Evolutionary conservation across 2,329 filamentous ascomycete genomes (phyloP).

Genomic region (Cadophora sp.): DNA sequence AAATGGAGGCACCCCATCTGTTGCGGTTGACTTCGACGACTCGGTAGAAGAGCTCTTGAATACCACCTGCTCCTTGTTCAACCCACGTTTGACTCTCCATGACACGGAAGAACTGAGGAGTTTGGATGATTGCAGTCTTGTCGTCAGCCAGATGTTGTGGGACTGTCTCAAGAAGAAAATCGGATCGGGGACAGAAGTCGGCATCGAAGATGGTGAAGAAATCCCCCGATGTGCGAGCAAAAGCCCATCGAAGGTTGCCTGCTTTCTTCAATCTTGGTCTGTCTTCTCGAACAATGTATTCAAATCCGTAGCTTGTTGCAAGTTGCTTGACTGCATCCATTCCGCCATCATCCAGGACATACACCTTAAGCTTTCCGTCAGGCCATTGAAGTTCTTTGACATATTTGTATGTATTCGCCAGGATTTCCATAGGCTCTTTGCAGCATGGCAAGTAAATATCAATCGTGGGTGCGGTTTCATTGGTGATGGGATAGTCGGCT

Average conservation of each 20-base stretch:
- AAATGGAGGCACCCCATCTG: slow-evolving; percentile 24
- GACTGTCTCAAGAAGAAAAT: slow-evolving; percentile 20
- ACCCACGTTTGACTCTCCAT: slow-evolving; percentile 22
- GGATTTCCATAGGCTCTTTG: slow-evolving; percentile 23
- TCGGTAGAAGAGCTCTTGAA: slow-evolving; percentile 26
- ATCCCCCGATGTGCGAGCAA: slow-evolving; percentile 20
- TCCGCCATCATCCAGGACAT: slow-evolving; percentile 24
- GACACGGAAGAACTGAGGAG: slow-evolving; percentile 25
- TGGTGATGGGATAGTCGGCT: slow-evolving; percentile 14
- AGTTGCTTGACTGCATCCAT: slow-evolving; percentile 22
- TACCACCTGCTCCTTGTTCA: slow-evolving; percentile 24
- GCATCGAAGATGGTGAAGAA: slow-evolving; percentile 27
- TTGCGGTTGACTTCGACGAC: slow-evolving; percentile 28
- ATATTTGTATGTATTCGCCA: slow-evolving; percentile 25
- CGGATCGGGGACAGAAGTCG: slow-evolving; percentile 23
- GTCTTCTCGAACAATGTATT: slow-evolving; percentile 24
- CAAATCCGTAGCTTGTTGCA: slow-evolving; percentile 20
- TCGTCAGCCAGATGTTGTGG: slow-evolving; percentile 25
- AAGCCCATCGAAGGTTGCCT: slow-evolving; percentile 25
- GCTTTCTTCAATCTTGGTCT: slow-evolving; percentile 26
- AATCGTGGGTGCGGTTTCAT: slow-evolving; percentile 21
- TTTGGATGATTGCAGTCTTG: slow-evolving; percentile 22
- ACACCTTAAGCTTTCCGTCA: slow-evolving; percentile 23
- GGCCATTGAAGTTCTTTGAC: slow-evolving; percentile 26
- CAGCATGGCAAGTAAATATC: slow-evolving; percentile 25